Base-by-base conservation (phyloP, 306 rosid genomes). In the Sechiopsis laciniata region DNA sequence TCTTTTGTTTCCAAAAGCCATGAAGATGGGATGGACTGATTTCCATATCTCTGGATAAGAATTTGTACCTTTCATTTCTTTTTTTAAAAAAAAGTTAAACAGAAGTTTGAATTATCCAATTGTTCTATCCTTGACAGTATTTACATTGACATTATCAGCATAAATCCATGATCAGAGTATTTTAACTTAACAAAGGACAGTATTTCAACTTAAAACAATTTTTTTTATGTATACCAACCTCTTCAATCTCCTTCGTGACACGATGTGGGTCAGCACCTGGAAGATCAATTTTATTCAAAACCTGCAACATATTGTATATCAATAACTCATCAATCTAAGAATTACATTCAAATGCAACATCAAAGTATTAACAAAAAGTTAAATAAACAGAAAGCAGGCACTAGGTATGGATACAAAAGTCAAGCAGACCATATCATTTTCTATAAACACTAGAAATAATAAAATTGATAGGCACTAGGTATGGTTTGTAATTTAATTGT, bases 201-300 rank as follows among this genome's bases (percentile, higher is more conserved):
- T 65, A 65, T 37, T 65, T 8, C 9, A 17, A 5, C 26, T 65
- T 29, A 29, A 66, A 45, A n/a, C 0, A 20, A 6, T 55, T 11
- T 58, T 12, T 58, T 58, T 57, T 12, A 51, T 22, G 16, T n/a
- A 57, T 68, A 78, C 79, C 78, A 56, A 92, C 96, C 88, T 93
- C 98, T 81, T 93, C 98, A 59, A 93, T 90, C 80, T 93, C 98
- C 79, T 82, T 77, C 26, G 87, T 82, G 52, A 93, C 98, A 55
- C 83, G 86, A 29, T 85, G 93, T 20, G 98, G 98, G 40, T 93
- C 96, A 76, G 97, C 98, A 51, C 98, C 98, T 2, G 98, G 98
- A 74, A 93, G 98, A 78, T 93, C 98, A 48, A 93, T 93, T 80
- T 93, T 93, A 83, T 93, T 93, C 79, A 93, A 78, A 77, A 92